These are phyloP conservation scores for Harringtonia aguacate DNA, from an alignment of 2,329 filamentous ascomycete species.

Conservation along the genomic window DNA sequence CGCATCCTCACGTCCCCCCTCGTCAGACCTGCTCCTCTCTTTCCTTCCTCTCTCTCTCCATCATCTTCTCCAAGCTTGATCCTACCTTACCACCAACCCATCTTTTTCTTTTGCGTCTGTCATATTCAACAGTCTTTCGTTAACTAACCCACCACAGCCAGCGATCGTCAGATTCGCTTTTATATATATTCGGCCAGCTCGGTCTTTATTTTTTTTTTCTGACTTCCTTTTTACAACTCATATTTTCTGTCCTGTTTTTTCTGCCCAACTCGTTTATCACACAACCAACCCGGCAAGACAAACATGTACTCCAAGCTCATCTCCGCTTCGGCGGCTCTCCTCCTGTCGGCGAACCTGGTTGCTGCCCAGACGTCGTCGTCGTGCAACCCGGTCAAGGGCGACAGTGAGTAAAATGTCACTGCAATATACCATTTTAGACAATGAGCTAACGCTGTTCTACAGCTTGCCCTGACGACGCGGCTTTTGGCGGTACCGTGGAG, in stretches of 20 bases:
- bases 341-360: conserved; percentile 34
- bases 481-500: conserved; percentile 50
- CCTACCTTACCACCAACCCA: neutral
- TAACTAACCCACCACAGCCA: neutral
- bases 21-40: no score
- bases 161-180: neutral
- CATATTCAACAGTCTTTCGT: neutral
- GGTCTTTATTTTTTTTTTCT: conserved; percentile 6
- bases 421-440: neutral
- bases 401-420: conserved; percentile 14
- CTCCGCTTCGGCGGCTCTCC: conserved; percentile 32
- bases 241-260: neutral
- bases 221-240: conserved; percentile 2
- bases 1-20: no score
- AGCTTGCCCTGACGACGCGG: conserved; percentile 65
- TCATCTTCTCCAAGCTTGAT: neutral
- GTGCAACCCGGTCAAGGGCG: conserved; percentile 44
- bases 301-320: conserved; percentile 36
- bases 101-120: neutral
- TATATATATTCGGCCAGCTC: conserved; percentile 1
- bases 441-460: neutral
- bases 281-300: neutral
- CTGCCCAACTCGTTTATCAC: neutral
- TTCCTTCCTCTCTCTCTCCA: neutral
- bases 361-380: conserved; percentile 45